phyloP scores from a whole-genome alignment of 202 grass and related monocot genomes.

The Dendrocalamus latiflorus region DNA sequence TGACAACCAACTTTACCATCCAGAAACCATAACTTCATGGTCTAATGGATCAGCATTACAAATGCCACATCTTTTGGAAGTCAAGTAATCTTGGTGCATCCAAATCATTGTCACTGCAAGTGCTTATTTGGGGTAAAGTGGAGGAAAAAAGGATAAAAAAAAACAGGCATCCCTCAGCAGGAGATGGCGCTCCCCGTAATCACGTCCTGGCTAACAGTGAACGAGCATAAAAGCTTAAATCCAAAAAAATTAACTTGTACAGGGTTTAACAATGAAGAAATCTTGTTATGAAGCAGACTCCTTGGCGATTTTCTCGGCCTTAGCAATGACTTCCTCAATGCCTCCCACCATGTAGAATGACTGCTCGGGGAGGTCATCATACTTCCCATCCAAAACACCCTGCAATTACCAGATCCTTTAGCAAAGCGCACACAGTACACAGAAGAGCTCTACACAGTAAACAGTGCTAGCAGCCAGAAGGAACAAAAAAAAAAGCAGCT shows the following conservation, averaged over 20 bases:
- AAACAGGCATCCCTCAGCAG: conserved; percentile 38
- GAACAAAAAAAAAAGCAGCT: background rate
- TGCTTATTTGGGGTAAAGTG: conserved; percentile 43
- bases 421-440: background rate
- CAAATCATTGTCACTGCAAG: conserved; percentile 39
- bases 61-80: background rate
- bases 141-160: background rate
- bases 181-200: conserved; percentile 34
- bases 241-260: conserved; percentile 54
- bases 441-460: background rate
- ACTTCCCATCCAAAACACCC: conserved; percentile 95
- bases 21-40: conserved; percentile 23
- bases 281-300: conserved; percentile 54
- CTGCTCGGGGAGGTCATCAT: conserved; percentile 75
- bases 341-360: conserved; percentile 97
- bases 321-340: conserved; percentile 87
- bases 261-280: conserved; percentile 15
- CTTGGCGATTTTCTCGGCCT: conserved; percentile 86
- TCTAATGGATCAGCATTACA: conserved; percentile 36
- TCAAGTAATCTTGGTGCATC: conserved; percentile 3
- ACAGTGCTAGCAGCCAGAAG: background rate
- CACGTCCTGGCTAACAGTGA: conserved; percentile 39
- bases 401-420: conserved; percentile 15
- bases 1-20: background rate
- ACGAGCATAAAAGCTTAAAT: conserved; percentile 30